Base-by-base conservation (phyloP, 2,329 filamentous ascomycete genomes). In the Cordyceps javanica region DNA sequence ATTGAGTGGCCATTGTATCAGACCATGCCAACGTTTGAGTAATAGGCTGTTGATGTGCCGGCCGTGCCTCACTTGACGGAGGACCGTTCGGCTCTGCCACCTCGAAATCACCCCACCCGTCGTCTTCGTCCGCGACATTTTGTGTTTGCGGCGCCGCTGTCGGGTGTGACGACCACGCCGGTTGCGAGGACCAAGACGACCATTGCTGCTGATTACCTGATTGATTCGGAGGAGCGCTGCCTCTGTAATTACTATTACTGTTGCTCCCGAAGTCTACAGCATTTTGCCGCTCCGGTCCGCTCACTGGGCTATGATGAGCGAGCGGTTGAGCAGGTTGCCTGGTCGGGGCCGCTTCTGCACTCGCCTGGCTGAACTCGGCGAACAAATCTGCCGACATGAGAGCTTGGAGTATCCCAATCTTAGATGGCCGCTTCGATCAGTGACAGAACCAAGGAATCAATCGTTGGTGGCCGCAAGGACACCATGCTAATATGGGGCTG, bases 71-170 rank as follows among this genome's bases (percentile, higher is more conserved):
- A 32, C 62, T 34, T n/a, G 36, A 34, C 44, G 41, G 26, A 26
- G n/a, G 26, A 44, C 32, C 30, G 9, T 19, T 25, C 1, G 72
- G 67, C 38, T 77, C 71, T 16, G 82, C 82, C 45, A 79, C 77
- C 68, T 88, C 85, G 64, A 89, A 89, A 57, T 88, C 85, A 0
- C 86, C 86, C 80, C 86, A 88, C 28, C 77, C 82, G 64, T 87
- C 83, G 56, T 86, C 83, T 8, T 85, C 80, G 3, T 81, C 81
- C 36, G 66, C 51, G 28, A 60, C 25, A 28, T 48, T 56, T 9
- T 50, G 46, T 36, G 59, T 10, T 45, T 51, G 61, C 58, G 19
- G 41, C n/a, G 36, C 36, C 32, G 61, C 56, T 56, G 61, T 60
- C 30, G 61, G 39, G 25, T 49, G 25, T 51, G 36, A 44, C 60